Evolutionary conservation across 2,329 filamentous ascomycete species (phyloP).

Genomic region (Xylariaceae sp.): DNA sequence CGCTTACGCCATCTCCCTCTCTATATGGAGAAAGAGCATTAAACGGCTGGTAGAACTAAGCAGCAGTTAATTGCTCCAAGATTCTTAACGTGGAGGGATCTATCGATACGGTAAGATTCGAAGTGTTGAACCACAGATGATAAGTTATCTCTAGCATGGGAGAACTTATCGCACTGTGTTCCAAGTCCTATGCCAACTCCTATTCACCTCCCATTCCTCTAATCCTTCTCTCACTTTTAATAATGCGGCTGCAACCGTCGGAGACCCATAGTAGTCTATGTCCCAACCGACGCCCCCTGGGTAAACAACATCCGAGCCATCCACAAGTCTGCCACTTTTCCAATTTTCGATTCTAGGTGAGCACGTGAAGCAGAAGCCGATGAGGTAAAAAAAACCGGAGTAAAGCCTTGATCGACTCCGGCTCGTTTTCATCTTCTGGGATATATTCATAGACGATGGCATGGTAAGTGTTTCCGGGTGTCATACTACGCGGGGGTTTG

Average conservation of each 20-base stretch:
- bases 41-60: no score
- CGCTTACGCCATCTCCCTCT: no score
- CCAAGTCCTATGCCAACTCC: no score
- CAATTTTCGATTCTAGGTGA: slow-evolving; percentile 19
- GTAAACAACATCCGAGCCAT: slow-evolving; percentile 23
- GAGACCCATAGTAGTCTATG: slow-evolving; percentile 1
- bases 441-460: slow-evolving; percentile 25
- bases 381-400: slow-evolving; percentile 15
- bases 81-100: no score
- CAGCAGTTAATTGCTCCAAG: no score
- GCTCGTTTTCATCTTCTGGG: slow-evolving; percentile 12
- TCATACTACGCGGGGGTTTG: slow-evolving; percentile 9
- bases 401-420: slow-evolving; percentile 1
- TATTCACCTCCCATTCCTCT: no score
- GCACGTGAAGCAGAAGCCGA: slow-evolving; percentile 13
- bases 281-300: slow-evolving; percentile 9
- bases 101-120: no score
- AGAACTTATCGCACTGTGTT: no score
- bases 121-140: no score
- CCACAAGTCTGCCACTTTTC: slow-evolving; percentile 18
- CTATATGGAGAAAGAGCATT: no score
- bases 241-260: not conserved
- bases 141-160: no score
- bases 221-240: no score
- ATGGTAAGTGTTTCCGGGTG: slow-evolving; percentile 10